Percentiles rank a stretch among this genome's conserved stretches.
Conservation (phyloP, 495 filamentous ascomycete genomes). For the Lasiosphaeria miniovina region DNA sequence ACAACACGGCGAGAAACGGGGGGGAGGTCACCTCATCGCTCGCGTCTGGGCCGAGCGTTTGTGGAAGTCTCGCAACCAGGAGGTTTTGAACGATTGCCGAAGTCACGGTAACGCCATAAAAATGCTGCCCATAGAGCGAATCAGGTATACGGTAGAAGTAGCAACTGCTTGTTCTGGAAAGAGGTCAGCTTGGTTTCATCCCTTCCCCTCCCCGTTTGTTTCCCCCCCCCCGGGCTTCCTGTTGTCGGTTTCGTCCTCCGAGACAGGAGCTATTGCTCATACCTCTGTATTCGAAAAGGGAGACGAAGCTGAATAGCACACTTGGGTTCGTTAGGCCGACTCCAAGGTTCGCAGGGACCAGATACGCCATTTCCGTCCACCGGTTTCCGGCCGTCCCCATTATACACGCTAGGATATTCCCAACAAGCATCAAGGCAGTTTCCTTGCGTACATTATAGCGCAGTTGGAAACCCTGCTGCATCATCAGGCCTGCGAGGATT, state of each 20-base stretch:
- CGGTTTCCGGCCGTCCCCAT: constrained; percentile 51
- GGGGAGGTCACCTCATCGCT: constrained; percentile 26
- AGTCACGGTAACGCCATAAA: constrained; percentile 62
- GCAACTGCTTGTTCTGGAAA: constrained; percentile 61
- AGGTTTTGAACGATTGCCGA: constrained; percentile 63
- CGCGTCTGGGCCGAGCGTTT: constrained; percentile 44
- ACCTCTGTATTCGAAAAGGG: constrained; percentile 62
- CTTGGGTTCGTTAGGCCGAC: constrained; percentile 63
- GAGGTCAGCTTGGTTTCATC: constrained; percentile 20
- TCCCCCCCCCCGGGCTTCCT: constrained; percentile 16
- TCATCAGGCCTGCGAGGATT: constrained; percentile 57
- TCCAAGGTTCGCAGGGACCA: constrained; percentile 62
- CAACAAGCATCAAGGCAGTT: constrained; percentile 56
- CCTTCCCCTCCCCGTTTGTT: background rate
- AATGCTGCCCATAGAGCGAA: constrained; percentile 61
- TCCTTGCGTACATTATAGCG: constrained; percentile 54
- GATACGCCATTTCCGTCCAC: constrained; percentile 61
- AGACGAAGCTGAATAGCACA: constrained; percentile 61
- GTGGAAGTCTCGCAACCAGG: constrained; percentile 50
- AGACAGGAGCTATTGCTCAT: too few species aligned
- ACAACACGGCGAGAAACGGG: background rate
- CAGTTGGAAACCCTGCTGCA: constrained; percentile 59
- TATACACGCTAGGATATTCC: constrained; percentile 53
- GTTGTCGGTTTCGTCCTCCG: too few species aligned
- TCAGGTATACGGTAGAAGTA: constrained; percentile 61